Conservation (phyloP, 129 eudicot species). For the Flaveria sonorensis region DNA sequence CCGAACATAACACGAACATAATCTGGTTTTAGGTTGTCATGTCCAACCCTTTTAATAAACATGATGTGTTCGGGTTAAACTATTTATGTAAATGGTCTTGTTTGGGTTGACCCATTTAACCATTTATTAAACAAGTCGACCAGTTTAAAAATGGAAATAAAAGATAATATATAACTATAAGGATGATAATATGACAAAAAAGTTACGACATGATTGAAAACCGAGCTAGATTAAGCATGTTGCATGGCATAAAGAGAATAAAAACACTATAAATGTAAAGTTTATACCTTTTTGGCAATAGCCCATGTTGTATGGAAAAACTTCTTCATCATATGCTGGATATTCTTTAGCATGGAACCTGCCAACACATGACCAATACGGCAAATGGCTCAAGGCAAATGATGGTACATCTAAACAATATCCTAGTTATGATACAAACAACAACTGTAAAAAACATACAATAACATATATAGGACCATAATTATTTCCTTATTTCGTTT, state of each 20-base stretch:
- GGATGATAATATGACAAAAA: not conserved
- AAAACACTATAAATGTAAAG: not conserved
- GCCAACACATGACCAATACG: conserved; percentile 24
- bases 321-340: conserved; percentile 80
- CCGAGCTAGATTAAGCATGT: conserved; percentile 9
- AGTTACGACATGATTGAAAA: not conserved
- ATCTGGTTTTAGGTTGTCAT: not conserved
- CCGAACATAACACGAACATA: not conserved
- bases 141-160: not conserved
- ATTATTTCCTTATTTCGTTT: not conserved
- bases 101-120: too few species aligned
- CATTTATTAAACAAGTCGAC: not conserved
- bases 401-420: conserved; percentile 4
- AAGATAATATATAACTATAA: not conserved
- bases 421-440: conserved; percentile 17
- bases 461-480: too few species aligned
- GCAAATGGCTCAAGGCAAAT: conserved; percentile 9
- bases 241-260: not conserved
- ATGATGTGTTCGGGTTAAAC: not conserved
- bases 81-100: not conserved
- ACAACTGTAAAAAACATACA: not conserved
- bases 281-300: conserved; percentile 80
- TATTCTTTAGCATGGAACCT: conserved; percentile 99
- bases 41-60: not conserved
- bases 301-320: conserved; percentile 85